These are phyloP conservation scores for Blastobotrys ciferrii DNA, from an alignment of 1,139 yeast genomes.

Conservation along the genomic window DNA sequence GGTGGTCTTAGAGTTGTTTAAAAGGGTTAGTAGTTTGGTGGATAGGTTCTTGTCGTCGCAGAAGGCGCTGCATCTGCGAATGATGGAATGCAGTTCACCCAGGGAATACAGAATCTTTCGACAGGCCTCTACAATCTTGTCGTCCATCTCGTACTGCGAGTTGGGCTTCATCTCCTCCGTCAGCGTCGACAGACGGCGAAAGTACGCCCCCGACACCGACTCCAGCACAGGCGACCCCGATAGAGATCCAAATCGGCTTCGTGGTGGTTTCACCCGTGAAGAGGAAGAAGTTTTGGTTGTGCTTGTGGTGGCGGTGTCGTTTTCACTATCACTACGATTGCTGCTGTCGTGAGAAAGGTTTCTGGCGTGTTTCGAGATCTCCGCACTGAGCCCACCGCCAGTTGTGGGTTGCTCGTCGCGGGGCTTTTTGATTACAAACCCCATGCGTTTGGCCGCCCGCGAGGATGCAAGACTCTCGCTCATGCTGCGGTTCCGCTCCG, in stretches of 20 bases:
- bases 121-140: slow-evolving; percentile 35
- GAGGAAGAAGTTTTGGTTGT: slow-evolving; percentile 14
- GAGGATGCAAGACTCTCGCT: slow-evolving; percentile 53
- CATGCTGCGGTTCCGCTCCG: slow-evolving; percentile 52
- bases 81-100: slow-evolving; percentile 68
- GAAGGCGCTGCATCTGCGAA: slow-evolving; percentile 63
- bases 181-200: slow-evolving; percentile 65
- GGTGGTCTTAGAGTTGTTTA: slow-evolving; percentile 50
- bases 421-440: slow-evolving; percentile 31
- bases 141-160: slow-evolving; percentile 18
- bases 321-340: slow-evolving; percentile 37
- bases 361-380: slow-evolving; percentile 3
- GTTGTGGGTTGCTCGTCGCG: neutral
- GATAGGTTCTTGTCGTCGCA: slow-evolving; percentile 64
- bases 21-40: slow-evolving; percentile 54
- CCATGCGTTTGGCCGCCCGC: slow-evolving; percentile 46
- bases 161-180: slow-evolving; percentile 46
- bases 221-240: slow-evolving; percentile 29
- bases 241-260: slow-evolving; percentile 19
- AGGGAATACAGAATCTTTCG: slow-evolving; percentile 43
- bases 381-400: neutral
- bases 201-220: slow-evolving; percentile 53
- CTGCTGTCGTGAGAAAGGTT: slow-evolving; percentile 12
- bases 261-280: slow-evolving; percentile 6
- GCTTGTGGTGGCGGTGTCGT: slow-evolving; percentile 45